These are phyloP conservation scores for Oenanthe javanica DNA, from an alignment of 140 eudicot species.

Conservation along the genomic window DNA sequence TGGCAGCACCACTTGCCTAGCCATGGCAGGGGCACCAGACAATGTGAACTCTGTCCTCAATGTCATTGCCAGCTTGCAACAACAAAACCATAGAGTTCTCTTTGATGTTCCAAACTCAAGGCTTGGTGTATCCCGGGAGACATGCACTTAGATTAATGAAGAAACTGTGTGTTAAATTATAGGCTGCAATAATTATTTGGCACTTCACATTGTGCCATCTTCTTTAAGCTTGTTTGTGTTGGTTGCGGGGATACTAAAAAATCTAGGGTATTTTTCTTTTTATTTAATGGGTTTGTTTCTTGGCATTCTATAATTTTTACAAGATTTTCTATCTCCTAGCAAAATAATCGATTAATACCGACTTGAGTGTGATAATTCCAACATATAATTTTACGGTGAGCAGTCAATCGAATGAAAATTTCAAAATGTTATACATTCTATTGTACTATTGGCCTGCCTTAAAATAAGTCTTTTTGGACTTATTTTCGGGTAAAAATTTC, in stretches of 20 bases:
- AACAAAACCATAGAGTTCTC: slow-evolving; percentile 8
- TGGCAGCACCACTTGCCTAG: slow-evolving; percentile 11
- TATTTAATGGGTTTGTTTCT: neutral
- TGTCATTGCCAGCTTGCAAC: slow-evolving; percentile 9
- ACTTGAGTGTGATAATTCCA: neutral
- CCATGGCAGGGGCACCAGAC: slow-evolving; percentile 10
- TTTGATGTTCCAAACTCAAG: slow-evolving; percentile 10
- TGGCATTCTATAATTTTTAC: neutral
- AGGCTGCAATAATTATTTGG: neutral
- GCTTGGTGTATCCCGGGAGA: slow-evolving; percentile 1
- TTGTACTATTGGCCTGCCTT: too few species aligned
- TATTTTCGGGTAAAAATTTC: too few species aligned
- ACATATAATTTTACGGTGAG: too few species aligned
- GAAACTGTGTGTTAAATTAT: neutral
- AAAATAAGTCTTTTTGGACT: too few species aligned
- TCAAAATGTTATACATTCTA: too few species aligned
- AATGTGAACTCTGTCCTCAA: slow-evolving; percentile 10
- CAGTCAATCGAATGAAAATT: too few species aligned
- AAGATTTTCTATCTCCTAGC: neutral
- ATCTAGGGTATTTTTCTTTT: neutral
- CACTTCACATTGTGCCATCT: neutral
- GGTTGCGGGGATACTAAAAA: neutral
- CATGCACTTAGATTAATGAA: neutral
- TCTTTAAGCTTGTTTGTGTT: neutral
- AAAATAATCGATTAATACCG: neutral